phyloP scores from a whole-genome alignment of 495 filamentous ascomycete genomes.

The Podospora bellae-mahoneyi region DNA sequence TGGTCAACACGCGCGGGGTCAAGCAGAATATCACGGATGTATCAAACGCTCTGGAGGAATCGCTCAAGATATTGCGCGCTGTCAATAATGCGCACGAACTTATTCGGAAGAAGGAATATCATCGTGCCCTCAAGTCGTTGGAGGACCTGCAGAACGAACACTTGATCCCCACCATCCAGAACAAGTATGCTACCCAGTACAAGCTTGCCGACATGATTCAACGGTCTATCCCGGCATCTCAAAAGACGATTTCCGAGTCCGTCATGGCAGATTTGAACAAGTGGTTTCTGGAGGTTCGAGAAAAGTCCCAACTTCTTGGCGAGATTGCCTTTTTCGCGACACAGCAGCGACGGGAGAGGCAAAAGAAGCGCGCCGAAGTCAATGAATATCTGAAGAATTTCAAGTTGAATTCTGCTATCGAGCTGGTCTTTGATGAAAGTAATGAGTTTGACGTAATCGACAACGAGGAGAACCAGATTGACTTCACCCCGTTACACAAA shows the following conservation, averaged over 20 bases:
- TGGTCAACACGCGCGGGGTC: slow-evolving; percentile 86
- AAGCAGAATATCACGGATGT: slow-evolving; percentile 96
- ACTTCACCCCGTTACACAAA: slow-evolving; percentile 93
- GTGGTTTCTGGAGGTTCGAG: slow-evolving; percentile 94
- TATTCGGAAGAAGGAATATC: slow-evolving; percentile 86
- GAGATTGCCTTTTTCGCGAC: slow-evolving; percentile 98
- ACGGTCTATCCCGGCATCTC: slow-evolving; percentile 86
- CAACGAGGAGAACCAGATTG: slow-evolving; percentile 89
- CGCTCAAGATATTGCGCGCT: slow-evolving; percentile 83
- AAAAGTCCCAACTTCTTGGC: slow-evolving; percentile 90
- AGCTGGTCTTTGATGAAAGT: slow-evolving; percentile 88
- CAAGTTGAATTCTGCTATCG: slow-evolving; percentile 93
- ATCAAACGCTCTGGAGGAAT: slow-evolving; percentile 82
- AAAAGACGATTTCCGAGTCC: slow-evolving; percentile 87
- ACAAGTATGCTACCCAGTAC: slow-evolving; percentile 84
- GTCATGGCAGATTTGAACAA: slow-evolving; percentile 97
- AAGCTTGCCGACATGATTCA: slow-evolving; percentile 96
- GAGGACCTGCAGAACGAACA: slow-evolving; percentile 97
- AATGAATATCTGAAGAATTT: slow-evolving; percentile 71
- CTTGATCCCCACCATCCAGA: slow-evolving; percentile 57
- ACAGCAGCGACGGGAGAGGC: slow-evolving; percentile 75
- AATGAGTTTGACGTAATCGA: slow-evolving; percentile 93
- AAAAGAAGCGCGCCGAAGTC: slow-evolving; percentile 72
- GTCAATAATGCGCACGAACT: slow-evolving; percentile 95
- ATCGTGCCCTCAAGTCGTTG: slow-evolving; percentile 85